These are phyloP conservation scores for Monosporascus sp. DNA, from an alignment of 2,329 filamentous ascomycete species.

Conservation along the genomic window DNA sequence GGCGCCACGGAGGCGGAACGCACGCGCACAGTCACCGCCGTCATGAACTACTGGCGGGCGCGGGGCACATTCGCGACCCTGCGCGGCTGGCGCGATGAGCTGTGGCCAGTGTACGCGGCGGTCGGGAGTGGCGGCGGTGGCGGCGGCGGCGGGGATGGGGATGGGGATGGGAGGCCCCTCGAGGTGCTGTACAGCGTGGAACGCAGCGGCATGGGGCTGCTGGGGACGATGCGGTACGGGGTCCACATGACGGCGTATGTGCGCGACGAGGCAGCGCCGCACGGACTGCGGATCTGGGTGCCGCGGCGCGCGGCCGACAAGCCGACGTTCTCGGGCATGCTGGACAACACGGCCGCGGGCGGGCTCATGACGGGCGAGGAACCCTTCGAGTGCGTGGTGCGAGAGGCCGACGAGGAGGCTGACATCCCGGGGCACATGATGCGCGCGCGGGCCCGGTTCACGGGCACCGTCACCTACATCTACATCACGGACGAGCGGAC, in stretches of 20 bases:
- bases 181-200: slow-evolving; percentile 70
- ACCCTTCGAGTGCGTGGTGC: slow-evolving; percentile 74
- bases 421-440: slow-evolving; percentile 68
- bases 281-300: slow-evolving; percentile 76
- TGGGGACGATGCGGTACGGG: slow-evolving; percentile 73
- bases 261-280: slow-evolving; percentile 33
- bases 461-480: slow-evolving; percentile 77
- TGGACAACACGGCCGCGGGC: slow-evolving; percentile 91
- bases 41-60: slow-evolving; percentile 63
- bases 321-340: slow-evolving; percentile 82
- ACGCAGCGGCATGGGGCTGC: slow-evolving; percentile 65
- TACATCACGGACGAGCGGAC: slow-evolving; percentile 70
- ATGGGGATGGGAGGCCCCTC: slow-evolving; percentile 18
- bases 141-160: no score
- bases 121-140: no score
- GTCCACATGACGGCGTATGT: slow-evolving; percentile 77
- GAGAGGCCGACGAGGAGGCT: slow-evolving; percentile 87
- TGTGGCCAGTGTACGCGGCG: slow-evolving; percentile 67
- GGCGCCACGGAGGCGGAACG: slow-evolving; percentile 56
- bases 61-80: slow-evolving; percentile 69
- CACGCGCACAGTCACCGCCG: slow-evolving; percentile 47
- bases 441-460: slow-evolving; percentile 49
- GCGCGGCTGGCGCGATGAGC: slow-evolving; percentile 72
- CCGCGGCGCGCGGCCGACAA: slow-evolving; percentile 71
- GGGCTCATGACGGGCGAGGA: slow-evolving; percentile 75